phyloP scores from a whole-genome alignment of 2,329 filamentous ascomycete genomes.

The Beauveria sp. region DNA sequence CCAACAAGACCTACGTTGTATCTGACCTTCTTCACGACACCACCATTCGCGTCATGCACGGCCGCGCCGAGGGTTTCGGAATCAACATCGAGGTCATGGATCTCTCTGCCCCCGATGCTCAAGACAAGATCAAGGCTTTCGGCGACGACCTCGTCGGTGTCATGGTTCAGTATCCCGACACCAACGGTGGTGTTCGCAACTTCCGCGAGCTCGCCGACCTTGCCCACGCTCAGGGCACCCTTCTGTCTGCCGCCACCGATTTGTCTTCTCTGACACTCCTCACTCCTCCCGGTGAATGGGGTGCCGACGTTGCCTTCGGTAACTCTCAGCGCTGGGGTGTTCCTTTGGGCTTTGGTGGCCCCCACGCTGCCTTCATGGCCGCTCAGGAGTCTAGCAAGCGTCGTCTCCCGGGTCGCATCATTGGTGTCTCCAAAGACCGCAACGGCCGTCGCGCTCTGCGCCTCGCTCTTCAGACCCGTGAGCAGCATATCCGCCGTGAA shows the following conservation, averaged over 20 bases:
- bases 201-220: slow-evolving; percentile 66
- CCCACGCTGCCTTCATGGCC: slow-evolving; percentile 95
- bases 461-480: slow-evolving; percentile 73
- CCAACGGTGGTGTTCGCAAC: slow-evolving; percentile 70
- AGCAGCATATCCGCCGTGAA: slow-evolving; percentile 92
- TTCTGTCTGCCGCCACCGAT: slow-evolving; percentile 84
- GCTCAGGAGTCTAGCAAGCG: slow-evolving; percentile 87
- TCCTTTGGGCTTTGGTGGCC: slow-evolving; percentile 84
- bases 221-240: slow-evolving; percentile 69
- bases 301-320: slow-evolving; percentile 90
- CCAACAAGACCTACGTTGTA: slow-evolving; percentile 75
- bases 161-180: slow-evolving; percentile 92
- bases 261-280: slow-evolving; percentile 79
- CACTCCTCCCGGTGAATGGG: slow-evolving; percentile 87
- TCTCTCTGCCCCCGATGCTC: slow-evolving; percentile 53
- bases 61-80: slow-evolving; percentile 84
- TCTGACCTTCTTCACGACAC: slow-evolving; percentile 77
- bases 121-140: slow-evolving; percentile 60
- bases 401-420: slow-evolving; percentile 84
- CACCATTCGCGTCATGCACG: slow-evolving; percentile 75
- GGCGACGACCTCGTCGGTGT: slow-evolving; percentile 82
- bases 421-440: slow-evolving; percentile 87
- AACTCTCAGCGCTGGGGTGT: slow-evolving; percentile 89
- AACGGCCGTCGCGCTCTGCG: slow-evolving; percentile 74
- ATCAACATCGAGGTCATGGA: slow-evolving; percentile 71